phyloP scores from a whole-genome alignment of 305 asterid genomes.

The Caryopteris hybrid region DNA sequence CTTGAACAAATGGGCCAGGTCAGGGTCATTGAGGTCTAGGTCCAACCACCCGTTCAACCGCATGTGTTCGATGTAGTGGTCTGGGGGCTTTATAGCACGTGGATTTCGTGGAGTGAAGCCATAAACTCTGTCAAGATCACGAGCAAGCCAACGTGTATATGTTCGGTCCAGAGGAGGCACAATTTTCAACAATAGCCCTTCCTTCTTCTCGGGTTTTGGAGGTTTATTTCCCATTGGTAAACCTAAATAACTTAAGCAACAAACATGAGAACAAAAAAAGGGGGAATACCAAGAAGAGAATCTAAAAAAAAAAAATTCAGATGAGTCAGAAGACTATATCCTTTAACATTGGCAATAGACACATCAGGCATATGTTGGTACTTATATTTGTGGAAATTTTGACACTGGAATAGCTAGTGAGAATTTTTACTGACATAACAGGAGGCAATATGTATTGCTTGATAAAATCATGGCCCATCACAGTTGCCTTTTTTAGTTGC shows the following conservation, averaged over 20 bases:
- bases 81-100: conserved; percentile 70
- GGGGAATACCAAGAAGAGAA: no score
- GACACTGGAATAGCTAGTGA: not conserved
- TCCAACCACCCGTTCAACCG: conserved; percentile 79
- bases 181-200: conserved; percentile 50
- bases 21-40: conserved; percentile 71
- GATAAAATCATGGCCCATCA: not conserved
- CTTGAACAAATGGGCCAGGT: conserved; percentile 63
- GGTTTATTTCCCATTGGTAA: conserved; percentile 72
- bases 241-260: conserved; percentile 19
- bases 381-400: no score
- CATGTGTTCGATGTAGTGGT: conserved; percentile 79
- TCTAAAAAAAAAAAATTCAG: no score
- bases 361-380: no score
- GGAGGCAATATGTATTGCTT: no score
- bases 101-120: conserved; percentile 69
- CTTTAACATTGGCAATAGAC: no score
- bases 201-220: conserved; percentile 48
- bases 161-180: conserved; percentile 73
- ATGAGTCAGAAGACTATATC: no score
- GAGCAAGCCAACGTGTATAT: conserved; percentile 61
- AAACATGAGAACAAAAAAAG: not conserved
- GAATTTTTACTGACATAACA: not conserved
- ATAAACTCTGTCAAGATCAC: conserved; percentile 69
- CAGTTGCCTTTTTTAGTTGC: not conserved